These are phyloP conservation scores for Punica granatum DNA, from an alignment of 345 rosid genomes.

Conservation along the genomic window DNA sequence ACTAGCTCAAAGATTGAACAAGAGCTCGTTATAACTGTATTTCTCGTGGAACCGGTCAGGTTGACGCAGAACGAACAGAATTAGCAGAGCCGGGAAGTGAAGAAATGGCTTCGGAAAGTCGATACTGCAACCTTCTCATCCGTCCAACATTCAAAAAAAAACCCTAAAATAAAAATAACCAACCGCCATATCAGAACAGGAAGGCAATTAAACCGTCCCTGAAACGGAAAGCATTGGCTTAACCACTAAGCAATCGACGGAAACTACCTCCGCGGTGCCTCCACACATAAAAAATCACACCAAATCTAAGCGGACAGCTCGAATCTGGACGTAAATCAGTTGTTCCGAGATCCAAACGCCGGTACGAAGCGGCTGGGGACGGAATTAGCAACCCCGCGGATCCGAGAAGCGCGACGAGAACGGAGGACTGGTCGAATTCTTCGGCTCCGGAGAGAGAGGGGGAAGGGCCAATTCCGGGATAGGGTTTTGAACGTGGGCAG, in stretches of 20 bases:
- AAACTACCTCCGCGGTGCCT: background rate
- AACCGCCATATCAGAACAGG: background rate
- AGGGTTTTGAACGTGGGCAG: constrained; percentile 15
- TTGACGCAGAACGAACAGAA: background rate
- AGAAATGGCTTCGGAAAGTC: background rate
- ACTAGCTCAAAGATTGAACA: background rate
- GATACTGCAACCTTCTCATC: background rate
- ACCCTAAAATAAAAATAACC: background rate
- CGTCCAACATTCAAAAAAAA: background rate
- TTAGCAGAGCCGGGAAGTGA: background rate
- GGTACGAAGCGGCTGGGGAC: constrained; percentile 1
- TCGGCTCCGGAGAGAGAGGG: background rate
- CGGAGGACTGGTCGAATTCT: background rate
- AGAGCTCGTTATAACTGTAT: background rate
- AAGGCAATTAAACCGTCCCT: background rate
- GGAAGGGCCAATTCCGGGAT: background rate
- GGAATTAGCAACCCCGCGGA: constrained; percentile 1
- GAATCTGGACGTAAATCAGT: background rate
- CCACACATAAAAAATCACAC: background rate
- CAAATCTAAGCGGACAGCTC: background rate
- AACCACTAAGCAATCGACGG: background rate
- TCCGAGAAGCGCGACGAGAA: background rate
- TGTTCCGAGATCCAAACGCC: background rate
- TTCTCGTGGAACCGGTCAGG: background rate
- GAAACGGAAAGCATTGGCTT: background rate